Evolutionary conservation across 768 basidiomycete genomes (phyloP), one percentile per base, ranked within the genome.

Genomic region (Naganishia randhawae): DNA sequence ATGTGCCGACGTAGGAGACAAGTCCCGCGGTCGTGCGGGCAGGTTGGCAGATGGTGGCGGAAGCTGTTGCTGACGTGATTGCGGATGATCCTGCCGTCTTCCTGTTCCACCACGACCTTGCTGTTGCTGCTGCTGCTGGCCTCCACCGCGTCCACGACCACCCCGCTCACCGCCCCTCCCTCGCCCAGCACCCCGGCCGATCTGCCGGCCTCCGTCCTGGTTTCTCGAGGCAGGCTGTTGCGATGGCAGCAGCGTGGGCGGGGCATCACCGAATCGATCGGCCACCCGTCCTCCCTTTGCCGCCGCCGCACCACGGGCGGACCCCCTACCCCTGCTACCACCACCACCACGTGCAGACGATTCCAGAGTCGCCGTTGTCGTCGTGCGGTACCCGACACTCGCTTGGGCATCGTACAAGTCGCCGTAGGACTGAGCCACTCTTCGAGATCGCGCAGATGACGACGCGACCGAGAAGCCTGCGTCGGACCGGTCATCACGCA

Each of bases 131-230:
- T 48, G 45, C 19, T 48, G 45, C 39, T 50, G 54, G 3, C 32
- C 37, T 32, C 50, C 66, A 19, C 52, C 67, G 7, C 45, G 11
- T 25, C 57, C 65, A 6, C 66, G 35, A 11, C 71, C 68, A 33
- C 54, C 39, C 52, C 65, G 67, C 51, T 69, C 65, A 35, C 71
- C 71, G 4, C 50, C 48, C 50, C 69, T 31, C 16, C 61, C 57
- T 33, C 69, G 57, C 37, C 73, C 66, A 29, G 57, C 25, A 37
- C 69, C 69, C 8, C 68, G 65, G 27, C 67, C 63, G 42, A 55
- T 52, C 32, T 68, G 52, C 31, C 69, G 22, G 41, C 70, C 72
- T 27, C 68, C 32, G 19, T 68, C 67, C 17, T 62, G 67, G 31
- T 62, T 68, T 17, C 61, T 35, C 35, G 29, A 14, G 27, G 48